These are phyloP conservation scores for Ogataea glucozyma DNA, from an alignment of 805 yeast genomes.

Conservation along the genomic window DNA sequence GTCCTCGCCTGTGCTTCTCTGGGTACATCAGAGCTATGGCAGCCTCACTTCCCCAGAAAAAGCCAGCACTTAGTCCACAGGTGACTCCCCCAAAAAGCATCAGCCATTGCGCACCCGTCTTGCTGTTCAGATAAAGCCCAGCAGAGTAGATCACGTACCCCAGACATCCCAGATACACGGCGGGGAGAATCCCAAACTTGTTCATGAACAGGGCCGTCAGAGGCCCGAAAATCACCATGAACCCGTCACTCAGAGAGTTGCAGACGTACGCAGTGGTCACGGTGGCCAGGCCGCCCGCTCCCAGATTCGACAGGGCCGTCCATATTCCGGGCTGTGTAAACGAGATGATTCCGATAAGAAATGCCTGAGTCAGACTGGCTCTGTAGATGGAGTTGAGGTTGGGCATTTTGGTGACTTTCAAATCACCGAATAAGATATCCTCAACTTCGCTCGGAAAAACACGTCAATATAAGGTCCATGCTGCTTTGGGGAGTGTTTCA, in stretches of 20 bases:
- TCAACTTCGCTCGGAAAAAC: no score
- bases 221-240: slow-evolving; percentile 23
- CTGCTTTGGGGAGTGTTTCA: no score
- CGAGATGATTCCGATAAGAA: not conserved
- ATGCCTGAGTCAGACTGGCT: slow-evolving; percentile 3
- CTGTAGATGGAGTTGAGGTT: no score
- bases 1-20: slow-evolving; percentile 23
- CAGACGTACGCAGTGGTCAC: slow-evolving; percentile 1
- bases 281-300: slow-evolving; percentile 6
- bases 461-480: no score
- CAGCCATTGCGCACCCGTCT: slow-evolving; percentile 27
- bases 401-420: no score
- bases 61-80: slow-evolving; percentile 29
- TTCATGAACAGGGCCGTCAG: slow-evolving; percentile 23
- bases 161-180: slow-evolving; percentile 20
- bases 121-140: slow-evolving; percentile 29
- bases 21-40: slow-evolving; percentile 30
- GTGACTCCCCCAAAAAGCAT: slow-evolving; percentile 28
- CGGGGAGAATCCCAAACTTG: no score
- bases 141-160: slow-evolving; percentile 28
- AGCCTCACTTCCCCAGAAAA: slow-evolving; percentile 32
- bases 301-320: slow-evolving; percentile 1
- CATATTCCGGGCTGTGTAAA: slow-evolving; percentile 1
- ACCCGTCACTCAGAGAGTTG: slow-evolving; percentile 25
- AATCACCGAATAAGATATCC: no score